Evolutionary conservation across 73 alveolate genomes (phyloP).

Genomic region (Blepharisma stoltei): DNA sequence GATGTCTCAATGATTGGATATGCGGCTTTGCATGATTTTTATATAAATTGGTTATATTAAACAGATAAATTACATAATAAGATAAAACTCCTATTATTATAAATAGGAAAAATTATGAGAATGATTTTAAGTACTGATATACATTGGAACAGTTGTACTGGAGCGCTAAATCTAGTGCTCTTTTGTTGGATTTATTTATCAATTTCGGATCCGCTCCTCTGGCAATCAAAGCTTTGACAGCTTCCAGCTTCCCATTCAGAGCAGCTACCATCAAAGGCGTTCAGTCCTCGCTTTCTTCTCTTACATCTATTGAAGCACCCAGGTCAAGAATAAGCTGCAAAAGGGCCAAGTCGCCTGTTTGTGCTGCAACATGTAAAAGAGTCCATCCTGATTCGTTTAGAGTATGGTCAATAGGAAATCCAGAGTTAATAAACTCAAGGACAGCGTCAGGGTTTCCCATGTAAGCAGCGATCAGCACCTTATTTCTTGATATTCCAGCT

Average conservation of each 20-base stretch:
- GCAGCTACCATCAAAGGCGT: slow-evolving; percentile 27
- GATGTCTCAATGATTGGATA: too few species aligned
- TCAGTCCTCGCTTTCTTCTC: slow-evolving; percentile 11
- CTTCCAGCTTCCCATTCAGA: background rate
- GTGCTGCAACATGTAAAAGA: slow-evolving; percentile 2
- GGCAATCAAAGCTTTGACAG: background rate
- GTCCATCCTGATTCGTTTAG: slow-evolving; percentile 11
- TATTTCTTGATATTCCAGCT: background rate
- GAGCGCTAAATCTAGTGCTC: slow-evolving; percentile 12
- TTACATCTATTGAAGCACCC: background rate
- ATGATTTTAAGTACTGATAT: background rate
- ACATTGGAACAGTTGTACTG: background rate
- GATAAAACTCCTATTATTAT: too few species aligned
- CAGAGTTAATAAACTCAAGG: background rate
- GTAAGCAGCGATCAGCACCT: slow-evolving; percentile 13
- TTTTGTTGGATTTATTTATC: background rate
- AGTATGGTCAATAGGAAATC: background rate
- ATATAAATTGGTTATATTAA: too few species aligned
- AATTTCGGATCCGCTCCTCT: background rate
- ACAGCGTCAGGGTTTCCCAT: background rate
- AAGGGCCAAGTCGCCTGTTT: slow-evolving; percentile 12
- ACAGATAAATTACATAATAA: too few species aligned
- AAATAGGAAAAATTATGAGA: too few species aligned
- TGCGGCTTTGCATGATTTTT: too few species aligned
- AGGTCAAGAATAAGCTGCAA: background rate